Percentiles rank a stretch among this genome's conserved stretches.
These are phyloP conservation scores for Lolium rigidum DNA, from an alignment of 176 grass and related monocot genomes.

Conservation along the genomic window DNA sequence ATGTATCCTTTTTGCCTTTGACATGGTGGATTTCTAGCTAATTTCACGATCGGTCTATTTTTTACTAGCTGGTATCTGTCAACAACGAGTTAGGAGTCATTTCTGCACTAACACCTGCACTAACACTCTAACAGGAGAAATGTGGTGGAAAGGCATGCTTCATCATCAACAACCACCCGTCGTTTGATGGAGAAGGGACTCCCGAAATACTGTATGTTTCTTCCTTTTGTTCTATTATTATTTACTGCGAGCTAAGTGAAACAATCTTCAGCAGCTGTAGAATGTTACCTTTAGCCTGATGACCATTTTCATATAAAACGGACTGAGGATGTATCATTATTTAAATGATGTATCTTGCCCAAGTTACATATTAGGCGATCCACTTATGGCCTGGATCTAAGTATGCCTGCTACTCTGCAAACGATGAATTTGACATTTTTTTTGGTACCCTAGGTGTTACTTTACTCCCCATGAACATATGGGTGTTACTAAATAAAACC, in stretches of 20 bases:
- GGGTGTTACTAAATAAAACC: neutral
- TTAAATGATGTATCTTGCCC: neutral
- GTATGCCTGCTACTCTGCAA: neutral
- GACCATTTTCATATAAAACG: neutral
- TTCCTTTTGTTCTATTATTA: neutral
- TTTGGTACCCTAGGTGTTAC: neutral
- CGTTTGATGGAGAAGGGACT: conserved; percentile 50
- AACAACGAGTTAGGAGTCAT: too few species aligned
- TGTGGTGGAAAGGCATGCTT: conserved; percentile 74
- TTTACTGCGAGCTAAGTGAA: neutral
- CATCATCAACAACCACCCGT: conserved; percentile 57
- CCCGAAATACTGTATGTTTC: conserved; percentile 60
- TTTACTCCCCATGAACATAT: neutral
- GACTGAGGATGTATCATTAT: neutral
- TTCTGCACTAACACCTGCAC: neutral
- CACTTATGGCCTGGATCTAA: neutral
- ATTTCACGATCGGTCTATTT: neutral
- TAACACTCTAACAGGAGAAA: conserved; percentile 50
- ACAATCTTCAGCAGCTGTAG: neutral
- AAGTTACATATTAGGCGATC: neutral
- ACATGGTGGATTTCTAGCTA: neutral
- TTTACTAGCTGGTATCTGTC: neutral
- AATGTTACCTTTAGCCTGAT: conserved; percentile 2
- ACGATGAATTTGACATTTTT: neutral
- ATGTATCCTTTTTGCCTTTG: neutral